These are phyloP conservation scores for Lablab purpureus DNA, from an alignment of 306 rosid species.

Conservation along the genomic window DNA sequence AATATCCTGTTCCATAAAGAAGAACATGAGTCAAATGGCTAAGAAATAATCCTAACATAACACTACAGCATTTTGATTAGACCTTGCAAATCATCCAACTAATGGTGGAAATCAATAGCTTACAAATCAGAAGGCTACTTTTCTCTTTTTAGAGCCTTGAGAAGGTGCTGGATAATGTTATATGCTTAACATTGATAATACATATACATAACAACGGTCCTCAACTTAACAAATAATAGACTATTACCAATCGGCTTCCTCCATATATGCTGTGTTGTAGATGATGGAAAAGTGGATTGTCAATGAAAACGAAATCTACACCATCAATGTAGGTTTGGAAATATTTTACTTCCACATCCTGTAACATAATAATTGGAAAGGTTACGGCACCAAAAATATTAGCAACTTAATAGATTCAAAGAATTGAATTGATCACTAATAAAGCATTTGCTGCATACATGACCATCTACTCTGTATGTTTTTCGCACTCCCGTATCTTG, in stretches of 20 bases:
- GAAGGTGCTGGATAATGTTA: not conserved
- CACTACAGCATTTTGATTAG: not conserved
- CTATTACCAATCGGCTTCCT: constrained; percentile 74
- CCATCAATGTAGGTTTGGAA: constrained; percentile 80
- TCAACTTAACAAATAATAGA: constrained; percentile 32
- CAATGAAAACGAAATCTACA: constrained; percentile 84
- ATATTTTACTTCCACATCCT: constrained; percentile 74
- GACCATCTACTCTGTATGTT: constrained; percentile 64
- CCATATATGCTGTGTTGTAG: constrained; percentile 61
- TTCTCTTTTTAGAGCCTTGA: not conserved
- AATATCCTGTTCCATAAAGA: constrained; percentile 70
- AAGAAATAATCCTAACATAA: constrained; percentile 32
- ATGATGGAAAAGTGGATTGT: constrained; percentile 58
- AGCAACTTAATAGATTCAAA: not conserved
- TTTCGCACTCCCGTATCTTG: constrained; percentile 65
- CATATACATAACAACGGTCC: constrained; percentile 10
- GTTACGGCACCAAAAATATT: constrained; percentile 22
- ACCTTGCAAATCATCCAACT: constrained; percentile 9
- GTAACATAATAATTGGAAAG: constrained; percentile 45
- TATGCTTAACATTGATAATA: not conserved
- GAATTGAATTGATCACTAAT: constrained; percentile 10
- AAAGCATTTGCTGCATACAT: constrained; percentile 55
- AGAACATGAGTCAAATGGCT: constrained; percentile 33
- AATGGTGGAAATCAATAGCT: not conserved
- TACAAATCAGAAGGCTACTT: not conserved